A percentile compares a stretch with the other conserved stretches of the same genome.
Evolutionary conservation across 139 green algal species (phyloP).

Genomic region (Chlamydomonas eustigma): DNA sequence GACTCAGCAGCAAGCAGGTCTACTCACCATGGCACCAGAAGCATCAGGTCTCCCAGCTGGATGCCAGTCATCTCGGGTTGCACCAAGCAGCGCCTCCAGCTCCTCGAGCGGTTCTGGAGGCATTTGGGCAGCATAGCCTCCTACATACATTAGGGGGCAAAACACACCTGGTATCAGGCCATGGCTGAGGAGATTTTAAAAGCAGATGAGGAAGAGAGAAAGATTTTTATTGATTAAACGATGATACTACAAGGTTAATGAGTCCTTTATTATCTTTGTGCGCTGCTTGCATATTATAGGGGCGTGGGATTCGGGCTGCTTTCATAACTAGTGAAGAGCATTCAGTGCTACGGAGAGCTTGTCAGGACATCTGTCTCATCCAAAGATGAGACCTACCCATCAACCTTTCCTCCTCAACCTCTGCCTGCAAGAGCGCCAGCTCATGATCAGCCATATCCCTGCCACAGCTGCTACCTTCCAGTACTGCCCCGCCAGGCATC

Average conservation of each 20-base stretch:
- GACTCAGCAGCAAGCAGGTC: neutral
- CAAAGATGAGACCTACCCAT: slow-evolving; percentile 6
- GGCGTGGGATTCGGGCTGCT: slow-evolving; percentile 32
- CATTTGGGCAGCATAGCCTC: neutral
- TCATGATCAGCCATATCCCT: neutral
- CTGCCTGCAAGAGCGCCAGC: neutral
- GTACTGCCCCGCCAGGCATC: no score
- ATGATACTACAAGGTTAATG: no score
- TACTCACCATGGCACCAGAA: slow-evolving; percentile 9
- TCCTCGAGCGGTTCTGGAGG: slow-evolving; percentile 35
- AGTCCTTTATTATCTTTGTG: no score
- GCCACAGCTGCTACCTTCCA: no score
- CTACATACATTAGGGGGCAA: neutral
- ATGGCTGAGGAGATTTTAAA: neutral
- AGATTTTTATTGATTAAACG: no score
- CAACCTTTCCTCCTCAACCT: neutral
- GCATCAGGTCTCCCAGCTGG: slow-evolving; percentile 41
- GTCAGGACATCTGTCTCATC: slow-evolving; percentile 34
- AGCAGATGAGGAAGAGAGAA: neutral
- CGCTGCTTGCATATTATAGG: no score
- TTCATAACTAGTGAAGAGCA: no score
- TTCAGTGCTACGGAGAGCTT: slow-evolving; percentile 26
- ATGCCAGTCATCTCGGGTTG: slow-evolving; percentile 40
- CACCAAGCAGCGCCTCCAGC: slow-evolving; percentile 29
- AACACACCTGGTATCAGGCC: neutral